These are phyloP conservation scores for Candida suzukii DNA, from an alignment of 805 yeast species.

Conservation along the genomic window DNA sequence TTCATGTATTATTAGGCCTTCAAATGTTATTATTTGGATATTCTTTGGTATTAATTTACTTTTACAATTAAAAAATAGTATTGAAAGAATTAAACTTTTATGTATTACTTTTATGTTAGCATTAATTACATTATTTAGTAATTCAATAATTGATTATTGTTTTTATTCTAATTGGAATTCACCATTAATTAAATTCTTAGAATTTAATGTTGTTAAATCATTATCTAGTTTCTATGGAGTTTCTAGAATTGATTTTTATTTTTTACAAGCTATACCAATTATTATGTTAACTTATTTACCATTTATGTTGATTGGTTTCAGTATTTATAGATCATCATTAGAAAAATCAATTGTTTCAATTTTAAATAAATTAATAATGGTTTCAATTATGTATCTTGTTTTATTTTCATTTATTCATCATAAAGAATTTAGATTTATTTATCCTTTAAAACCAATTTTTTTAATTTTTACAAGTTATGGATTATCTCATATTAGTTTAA, in stretches of 20 bases:
- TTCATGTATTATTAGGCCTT: constrained; percentile 75
- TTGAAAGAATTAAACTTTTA: constrained; percentile 3
- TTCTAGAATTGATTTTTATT: constrained; percentile 79
- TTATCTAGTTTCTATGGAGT: constrained; percentile 79
- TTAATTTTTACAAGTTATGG: constrained; percentile 44
- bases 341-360: neutral
- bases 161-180: constrained; percentile 53
- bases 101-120: constrained; percentile 6
- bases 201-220: constrained; percentile 70
- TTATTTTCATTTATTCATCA: constrained; percentile 67
- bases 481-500: constrained; percentile 7
- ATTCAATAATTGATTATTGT: constrained; percentile 42
- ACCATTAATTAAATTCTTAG: constrained; percentile 64
- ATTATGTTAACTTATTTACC: constrained; percentile 64
- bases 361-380: constrained; percentile 17
- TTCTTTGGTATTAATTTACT: constrained; percentile 41
- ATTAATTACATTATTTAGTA: constrained; percentile 25
- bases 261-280: constrained; percentile 77
- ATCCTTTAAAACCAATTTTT: constrained; percentile 75
- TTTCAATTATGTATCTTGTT: constrained; percentile 33
- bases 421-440: constrained; percentile 87
- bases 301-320: constrained; percentile 39
- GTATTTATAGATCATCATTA: constrained; percentile 1
- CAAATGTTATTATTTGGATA: constrained; percentile 74
- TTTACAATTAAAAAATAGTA: constrained; percentile 2